Conservation (phyloP, 2,329 filamentous ascomycete genomes). For the Metarhizium album region DNA sequence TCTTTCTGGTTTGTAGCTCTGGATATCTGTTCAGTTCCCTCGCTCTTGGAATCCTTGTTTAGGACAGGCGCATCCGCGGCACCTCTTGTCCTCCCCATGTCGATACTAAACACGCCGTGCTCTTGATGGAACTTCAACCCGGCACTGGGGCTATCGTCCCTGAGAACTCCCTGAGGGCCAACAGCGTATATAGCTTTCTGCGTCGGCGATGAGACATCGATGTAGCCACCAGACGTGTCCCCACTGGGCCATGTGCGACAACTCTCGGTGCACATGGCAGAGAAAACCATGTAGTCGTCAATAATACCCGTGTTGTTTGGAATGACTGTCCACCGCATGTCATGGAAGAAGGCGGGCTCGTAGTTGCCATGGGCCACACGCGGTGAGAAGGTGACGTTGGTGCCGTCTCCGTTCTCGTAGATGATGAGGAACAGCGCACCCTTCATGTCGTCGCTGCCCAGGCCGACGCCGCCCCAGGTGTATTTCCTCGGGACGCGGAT, state of each 20-base stretch:
- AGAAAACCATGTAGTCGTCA: constrained; percentile 36
- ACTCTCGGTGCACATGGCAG: constrained; percentile 37
- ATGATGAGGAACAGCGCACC: constrained; percentile 42
- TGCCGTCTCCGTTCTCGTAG: constrained; percentile 35
- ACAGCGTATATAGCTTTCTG: constrained; percentile 46
- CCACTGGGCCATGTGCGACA: constrained; percentile 38
- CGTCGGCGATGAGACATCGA: constrained; percentile 37
- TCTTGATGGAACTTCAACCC: constrained; percentile 39
- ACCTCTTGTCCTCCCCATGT: constrained; percentile 42
- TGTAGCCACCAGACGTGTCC: constrained; percentile 24
- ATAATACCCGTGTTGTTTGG: constrained; percentile 33
- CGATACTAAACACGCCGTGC: constrained; percentile 45
- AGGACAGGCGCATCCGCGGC: constrained; percentile 30
- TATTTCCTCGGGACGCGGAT: constrained; percentile 33
- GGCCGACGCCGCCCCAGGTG: constrained; percentile 44
- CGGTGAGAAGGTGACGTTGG: constrained; percentile 45
- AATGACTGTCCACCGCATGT: constrained; percentile 33
- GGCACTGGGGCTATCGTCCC: constrained; percentile 31
- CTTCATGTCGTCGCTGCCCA: constrained; percentile 40
- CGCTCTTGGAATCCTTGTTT: constrained; percentile 20
- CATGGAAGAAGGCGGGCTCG: constrained; percentile 38
- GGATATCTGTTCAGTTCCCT: constrained; percentile 25
- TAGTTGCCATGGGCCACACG: constrained; percentile 38
- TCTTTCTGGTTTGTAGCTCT: constrained; percentile 23
- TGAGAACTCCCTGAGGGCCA: constrained; percentile 34